Base-by-base conservation (phyloP, 768 basidiomycete species). In the Cyathus striatus region DNA sequence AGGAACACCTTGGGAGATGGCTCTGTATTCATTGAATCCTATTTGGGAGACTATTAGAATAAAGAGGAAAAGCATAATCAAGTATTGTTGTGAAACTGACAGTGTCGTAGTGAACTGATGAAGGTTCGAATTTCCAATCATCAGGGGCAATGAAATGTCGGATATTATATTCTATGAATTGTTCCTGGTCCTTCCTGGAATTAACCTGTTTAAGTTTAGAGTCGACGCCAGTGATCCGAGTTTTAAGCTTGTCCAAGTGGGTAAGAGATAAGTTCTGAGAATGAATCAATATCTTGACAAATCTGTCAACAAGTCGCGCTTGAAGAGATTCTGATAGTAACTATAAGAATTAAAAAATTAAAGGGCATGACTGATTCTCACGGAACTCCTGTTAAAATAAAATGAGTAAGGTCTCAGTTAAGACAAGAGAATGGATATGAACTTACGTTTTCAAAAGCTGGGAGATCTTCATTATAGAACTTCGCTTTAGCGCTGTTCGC, bases 81-180 rank as follows among this genome's bases (percentile, higher is more conserved):
- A 21, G 35, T 39, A 32, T 32, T 38, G 37, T 21, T 18, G 13
- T 16, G 30, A 21, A 6, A 60, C 78, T 48, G 57, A 79, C 89
- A 36, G 79, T 86, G 54, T 92, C 90, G 57, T 92, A 91, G 50
- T 86, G 79, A 41, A 64, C 75, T 5, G 72, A 48, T 48, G 83
- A 87, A 12, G 88, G 84, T 56, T 91, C 88, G 52, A 90, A 92
- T 33, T 47, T 60, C 82, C 79, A 88, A 54, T 89, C 81, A 9
- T 51, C 54, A 6, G 90, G 87, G 9, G 73, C 60, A 23, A 62
- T 66, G 57, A 90, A 91, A 2, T 76, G 70, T 24, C 83, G 70
- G 25, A 78, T 58, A 55, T 92, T 91, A 54, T 83, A 70, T 43
- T 83, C 72, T 22, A 90, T 75, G 64, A 83, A 92, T 23, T 90